Conservation (phyloP, 2,329 filamentous ascomycete genomes). For the Meredithiella fracta region DNA sequence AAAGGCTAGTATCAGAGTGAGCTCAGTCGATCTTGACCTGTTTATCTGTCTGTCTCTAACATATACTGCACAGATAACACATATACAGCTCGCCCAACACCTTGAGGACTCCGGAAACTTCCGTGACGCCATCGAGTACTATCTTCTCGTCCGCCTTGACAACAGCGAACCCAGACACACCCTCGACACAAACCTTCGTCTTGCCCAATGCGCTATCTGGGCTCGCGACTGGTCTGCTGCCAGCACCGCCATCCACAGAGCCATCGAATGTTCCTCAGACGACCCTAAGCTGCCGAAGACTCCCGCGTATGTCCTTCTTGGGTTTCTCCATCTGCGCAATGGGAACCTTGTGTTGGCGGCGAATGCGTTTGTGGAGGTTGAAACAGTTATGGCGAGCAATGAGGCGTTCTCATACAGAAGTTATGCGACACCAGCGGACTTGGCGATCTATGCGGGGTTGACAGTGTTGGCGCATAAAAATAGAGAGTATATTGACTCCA, state of each 20-base stretch:
- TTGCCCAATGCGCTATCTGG: slow-evolving; percentile 60
- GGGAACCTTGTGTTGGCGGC: slow-evolving; percentile 29
- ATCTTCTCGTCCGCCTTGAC: slow-evolving; percentile 75
- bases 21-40: neutral
- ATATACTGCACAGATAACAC: slow-evolving; percentile 51
- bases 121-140: slow-evolving; percentile 56
- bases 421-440: slow-evolving; percentile 66
- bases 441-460: slow-evolving; percentile 82
- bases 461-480: slow-evolving; percentile 83
- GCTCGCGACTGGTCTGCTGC: slow-evolving; percentile 62
- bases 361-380: slow-evolving; percentile 18
- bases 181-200: slow-evolving; percentile 61
- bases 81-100: slow-evolving; percentile 79
- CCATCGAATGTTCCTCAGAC: slow-evolving; percentile 28
- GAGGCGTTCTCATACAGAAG: slow-evolving; percentile 45
- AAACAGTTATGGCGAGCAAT: slow-evolving; percentile 39
- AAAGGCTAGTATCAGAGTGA: slow-evolving; percentile 85
- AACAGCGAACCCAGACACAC: slow-evolving; percentile 73
- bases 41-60: neutral
- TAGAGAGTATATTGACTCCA: slow-evolving; percentile 50
- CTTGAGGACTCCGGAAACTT: slow-evolving; percentile 66
- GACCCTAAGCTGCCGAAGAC: slow-evolving; percentile 20
- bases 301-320: slow-evolving; percentile 19
- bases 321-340: slow-evolving; percentile 41
- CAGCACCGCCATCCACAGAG: slow-evolving; percentile 43